These are phyloP conservation scores for Trichophyton schoenleinii DNA, from an alignment of 2,329 filamentous ascomycete genomes.

Conservation along the genomic window DNA sequence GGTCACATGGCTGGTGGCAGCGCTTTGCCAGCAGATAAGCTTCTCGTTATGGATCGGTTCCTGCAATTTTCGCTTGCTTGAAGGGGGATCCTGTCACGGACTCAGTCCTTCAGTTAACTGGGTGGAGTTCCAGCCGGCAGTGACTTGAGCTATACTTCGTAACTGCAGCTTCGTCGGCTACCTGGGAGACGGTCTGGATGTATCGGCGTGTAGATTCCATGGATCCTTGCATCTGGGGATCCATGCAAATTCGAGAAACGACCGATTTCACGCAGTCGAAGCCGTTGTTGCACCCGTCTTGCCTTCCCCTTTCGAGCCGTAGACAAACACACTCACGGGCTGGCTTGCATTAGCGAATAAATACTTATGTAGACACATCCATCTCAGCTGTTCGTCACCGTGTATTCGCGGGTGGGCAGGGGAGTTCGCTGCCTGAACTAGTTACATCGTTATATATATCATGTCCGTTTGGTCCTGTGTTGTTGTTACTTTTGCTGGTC, in stretches of 20 bases:
- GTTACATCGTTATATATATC: background rate
- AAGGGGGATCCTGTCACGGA: too few relatives aligned
- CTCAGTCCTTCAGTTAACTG: too few relatives aligned
- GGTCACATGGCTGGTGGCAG: too few relatives aligned
- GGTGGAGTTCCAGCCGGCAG: too few relatives aligned
- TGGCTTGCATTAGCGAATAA: background rate
- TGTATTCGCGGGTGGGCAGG: background rate
- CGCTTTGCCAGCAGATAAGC: too few relatives aligned
- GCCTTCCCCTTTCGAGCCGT: background rate
- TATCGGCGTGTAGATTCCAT: background rate
- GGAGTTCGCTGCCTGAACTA: background rate
- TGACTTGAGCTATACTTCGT: too few relatives aligned
- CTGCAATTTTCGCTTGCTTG: too few relatives aligned
- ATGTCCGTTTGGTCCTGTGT: background rate
- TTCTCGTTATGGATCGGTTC: too few relatives aligned
- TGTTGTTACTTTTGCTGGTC: too few relatives aligned
- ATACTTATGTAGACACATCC: background rate
- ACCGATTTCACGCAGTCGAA: background rate
- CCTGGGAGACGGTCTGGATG: too few relatives aligned
- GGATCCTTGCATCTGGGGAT: background rate
- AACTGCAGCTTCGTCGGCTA: too few relatives aligned
- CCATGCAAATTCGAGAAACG: background rate
- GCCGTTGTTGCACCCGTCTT: background rate
- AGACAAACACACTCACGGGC: background rate
- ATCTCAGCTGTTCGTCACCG: background rate